Conservation (phyloP, 352 stramenopile species). For the Pythium volutum region DNA sequence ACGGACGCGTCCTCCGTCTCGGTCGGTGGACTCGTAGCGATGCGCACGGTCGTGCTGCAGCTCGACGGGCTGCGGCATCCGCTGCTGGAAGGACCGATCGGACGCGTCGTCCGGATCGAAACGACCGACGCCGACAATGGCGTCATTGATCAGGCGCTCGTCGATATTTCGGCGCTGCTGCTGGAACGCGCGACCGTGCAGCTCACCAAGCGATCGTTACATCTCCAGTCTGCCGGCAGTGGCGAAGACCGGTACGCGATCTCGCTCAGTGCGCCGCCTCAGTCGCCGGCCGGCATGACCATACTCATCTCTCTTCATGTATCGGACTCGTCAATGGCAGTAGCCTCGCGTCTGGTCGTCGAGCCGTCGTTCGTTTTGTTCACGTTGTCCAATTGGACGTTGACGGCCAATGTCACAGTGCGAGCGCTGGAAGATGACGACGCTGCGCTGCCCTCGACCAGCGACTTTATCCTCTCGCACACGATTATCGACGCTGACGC, state of each 20-base stretch:
- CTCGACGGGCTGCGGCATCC: constrained; percentile 41
- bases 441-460: constrained; percentile 19
- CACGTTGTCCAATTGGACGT: constrained; percentile 43
- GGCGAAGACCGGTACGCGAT: constrained; percentile 32
- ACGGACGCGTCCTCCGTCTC: constrained; percentile 3
- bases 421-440: constrained; percentile 25
- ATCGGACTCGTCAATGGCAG: background rate
- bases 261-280: constrained; percentile 40
- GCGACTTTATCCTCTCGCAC: constrained; percentile 32
- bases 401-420: constrained; percentile 29
- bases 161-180: constrained; percentile 33
- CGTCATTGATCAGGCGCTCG: constrained; percentile 53
- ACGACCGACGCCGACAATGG: constrained; percentile 36
- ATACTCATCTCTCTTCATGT: constrained; percentile 10
- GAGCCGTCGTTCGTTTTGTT: constrained; percentile 40
- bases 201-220: constrained; percentile 26
- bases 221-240: constrained; percentile 17
- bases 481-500: constrained; percentile 33
- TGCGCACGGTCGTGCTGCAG: constrained; percentile 30
- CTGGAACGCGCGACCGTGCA: constrained; percentile 41
- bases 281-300: constrained; percentile 20
- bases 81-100: constrained; percentile 52
- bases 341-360: constrained; percentile 20
- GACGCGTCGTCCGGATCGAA: constrained; percentile 40
- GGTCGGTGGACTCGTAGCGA: constrained; percentile 14